Evolutionary conservation across 2,329 filamentous ascomycete species (phyloP), one percentile per base, ranked within the genome.

Genomic region (Aureobasidium sp.): DNA sequence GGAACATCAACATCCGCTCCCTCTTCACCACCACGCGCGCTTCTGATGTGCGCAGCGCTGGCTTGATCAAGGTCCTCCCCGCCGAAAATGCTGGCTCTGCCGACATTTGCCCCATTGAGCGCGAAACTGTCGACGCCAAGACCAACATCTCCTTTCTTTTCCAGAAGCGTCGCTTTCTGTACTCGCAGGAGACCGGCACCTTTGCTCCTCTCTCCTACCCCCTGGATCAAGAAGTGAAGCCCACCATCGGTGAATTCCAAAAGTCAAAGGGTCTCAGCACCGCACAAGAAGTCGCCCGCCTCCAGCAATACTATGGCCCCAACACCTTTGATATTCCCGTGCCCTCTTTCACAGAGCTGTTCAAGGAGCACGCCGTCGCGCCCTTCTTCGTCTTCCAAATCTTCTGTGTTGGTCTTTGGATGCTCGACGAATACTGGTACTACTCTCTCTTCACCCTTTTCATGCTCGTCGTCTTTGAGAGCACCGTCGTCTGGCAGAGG

Each of bases 401-500:
- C 63, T 99, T 99, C 79, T 99, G 95, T 69, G 94, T 99, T 61
- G 95, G 94, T 17, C 79, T 99, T 63, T 99, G 94, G 94, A 90
- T 97, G 86, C 79, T 99, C 71, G 94, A 99, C 71, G 95, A 99
- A 76, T 99, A 97, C 77, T 99, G 95, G 94, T 99, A 99, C 79
- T 99, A 99, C 78, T 97, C 94, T 63, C 84, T 99, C 21, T 99
- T 99, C 75, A 99, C 95, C 0, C 85, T 99, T 23, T 92, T 97
- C 78, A 99, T 99, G 95, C 84, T 99, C 60, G 90, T 99, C 66
- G 87, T 85, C 62, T 99, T 99, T 68, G 94, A 99, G 78, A 96
- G 92, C 74, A 99, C 94, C 2, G 95, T 99, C 38, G 95, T 99
- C 17, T 99, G 94, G 95, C 94, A 99, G 78, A 86, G 94, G 63